Percentiles rank a stretch among this genome's conserved stretches.
phyloP scores from a whole-genome alignment of 2,329 filamentous ascomycete species.

The Diaporthe destruens region DNA sequence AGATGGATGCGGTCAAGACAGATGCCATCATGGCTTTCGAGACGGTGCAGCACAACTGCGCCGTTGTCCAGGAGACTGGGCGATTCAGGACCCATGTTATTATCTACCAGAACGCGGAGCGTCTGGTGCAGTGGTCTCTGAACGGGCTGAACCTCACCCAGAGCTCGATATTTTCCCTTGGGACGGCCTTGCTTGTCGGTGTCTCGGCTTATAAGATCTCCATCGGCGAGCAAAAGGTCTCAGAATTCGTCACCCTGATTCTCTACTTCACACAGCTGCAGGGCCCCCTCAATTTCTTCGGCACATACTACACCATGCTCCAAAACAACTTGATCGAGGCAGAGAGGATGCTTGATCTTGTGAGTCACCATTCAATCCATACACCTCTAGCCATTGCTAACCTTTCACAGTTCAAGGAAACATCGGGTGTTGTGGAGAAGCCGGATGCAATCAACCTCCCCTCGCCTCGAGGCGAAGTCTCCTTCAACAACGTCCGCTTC shows the following conservation, averaged over 20 bases:
- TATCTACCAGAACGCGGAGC: conserved; percentile 69
- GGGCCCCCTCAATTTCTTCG: conserved; percentile 72
- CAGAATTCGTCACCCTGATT: conserved; percentile 68
- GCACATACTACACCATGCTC: conserved; percentile 60
- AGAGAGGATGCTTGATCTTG: conserved; percentile 58
- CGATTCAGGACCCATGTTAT: conserved; percentile 68
- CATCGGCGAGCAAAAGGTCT: conserved; percentile 63
- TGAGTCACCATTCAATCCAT: neutral
- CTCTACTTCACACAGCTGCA: conserved; percentile 73
- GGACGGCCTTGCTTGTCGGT: conserved; percentile 70
- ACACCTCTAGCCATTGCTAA: neutral
- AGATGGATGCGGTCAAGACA: conserved; percentile 63
- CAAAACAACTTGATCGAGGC: conserved; percentile 61
- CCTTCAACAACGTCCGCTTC: conserved; percentile 58
- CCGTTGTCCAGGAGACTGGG: conserved; percentile 69
- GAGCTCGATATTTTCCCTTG: conserved; percentile 73
- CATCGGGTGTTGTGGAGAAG: conserved; percentile 57
- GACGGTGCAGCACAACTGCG: conserved; percentile 75
- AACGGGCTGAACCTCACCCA: conserved; percentile 72
- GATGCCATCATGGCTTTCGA: conserved; percentile 64
- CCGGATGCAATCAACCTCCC: conserved; percentile 53
- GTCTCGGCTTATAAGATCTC: conserved; percentile 74
- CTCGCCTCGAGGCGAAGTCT: conserved; percentile 53
- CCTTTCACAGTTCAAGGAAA: conserved; percentile 55
- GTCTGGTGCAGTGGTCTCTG: conserved; percentile 66